A percentile compares a stretch with the other conserved stretches of the same genome.
Conservation (phyloP, 1,139 yeast species). For the Scheffersomyces illinoinensis region DNA sequence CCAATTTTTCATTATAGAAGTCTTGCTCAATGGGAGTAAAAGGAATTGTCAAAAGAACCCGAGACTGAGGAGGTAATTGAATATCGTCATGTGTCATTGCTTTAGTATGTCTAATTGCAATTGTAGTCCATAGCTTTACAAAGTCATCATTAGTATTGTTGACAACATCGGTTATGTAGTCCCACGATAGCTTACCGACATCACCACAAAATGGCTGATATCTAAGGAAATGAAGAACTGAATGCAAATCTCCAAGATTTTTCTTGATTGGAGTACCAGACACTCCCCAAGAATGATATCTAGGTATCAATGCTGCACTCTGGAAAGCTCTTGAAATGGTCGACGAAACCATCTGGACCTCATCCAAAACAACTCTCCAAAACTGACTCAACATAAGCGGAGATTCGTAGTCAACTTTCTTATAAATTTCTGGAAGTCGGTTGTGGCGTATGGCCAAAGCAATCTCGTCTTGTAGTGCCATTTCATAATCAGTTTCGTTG, state of each 20-base stretch:
- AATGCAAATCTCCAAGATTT: constrained; percentile 64
- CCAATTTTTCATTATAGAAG: constrained; percentile 66
- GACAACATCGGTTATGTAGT: constrained; percentile 16
- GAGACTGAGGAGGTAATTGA: constrained; percentile 70
- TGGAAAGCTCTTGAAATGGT: constrained; percentile 75
- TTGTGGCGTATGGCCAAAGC: constrained; percentile 34
- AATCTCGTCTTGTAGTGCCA: constrained; percentile 39
- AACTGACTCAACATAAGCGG: constrained; percentile 85
- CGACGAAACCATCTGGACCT: constrained; percentile 88
- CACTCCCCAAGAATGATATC: constrained; percentile 94
- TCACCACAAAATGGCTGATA: constrained; percentile 59
- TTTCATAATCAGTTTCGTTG: constrained; percentile 34
- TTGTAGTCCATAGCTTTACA: constrained; percentile 40
- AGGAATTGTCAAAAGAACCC: constrained; percentile 68
- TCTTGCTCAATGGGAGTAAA: constrained; percentile 83
- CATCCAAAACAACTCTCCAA: constrained; percentile 89
- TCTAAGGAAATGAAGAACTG: constrained; percentile 67
- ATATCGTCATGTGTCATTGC: constrained; percentile 79
- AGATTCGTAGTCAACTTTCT: constrained; percentile 59
- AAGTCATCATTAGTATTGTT: constrained; percentile 39
- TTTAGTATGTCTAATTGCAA: constrained; percentile 80
- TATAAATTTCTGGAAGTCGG: constrained; percentile 24
- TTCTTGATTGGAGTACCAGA: constrained; percentile 90
- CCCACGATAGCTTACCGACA: constrained; percentile 44
- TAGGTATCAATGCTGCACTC: constrained; percentile 76